Percentiles rank a stretch among this genome's conserved stretches.
These are phyloP conservation scores for Aspergillus hancockii DNA, from an alignment of 495 filamentous ascomycete species.

Conservation along the genomic window DNA sequence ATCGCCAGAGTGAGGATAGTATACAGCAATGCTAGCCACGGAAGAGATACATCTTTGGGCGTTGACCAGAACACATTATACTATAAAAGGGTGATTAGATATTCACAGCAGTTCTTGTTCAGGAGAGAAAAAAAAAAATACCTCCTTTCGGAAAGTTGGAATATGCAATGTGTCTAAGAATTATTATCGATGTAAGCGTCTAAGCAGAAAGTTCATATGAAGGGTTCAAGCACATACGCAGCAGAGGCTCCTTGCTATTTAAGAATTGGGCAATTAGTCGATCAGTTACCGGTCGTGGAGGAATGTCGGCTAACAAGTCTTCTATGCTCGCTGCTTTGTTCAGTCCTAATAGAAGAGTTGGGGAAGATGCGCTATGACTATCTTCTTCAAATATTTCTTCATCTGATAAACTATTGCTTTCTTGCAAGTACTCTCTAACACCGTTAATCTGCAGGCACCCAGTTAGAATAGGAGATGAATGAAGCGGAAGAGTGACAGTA, in stretches of 20 bases:
- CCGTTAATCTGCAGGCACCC: slow-evolving; percentile 33
- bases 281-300: slow-evolving; percentile 41
- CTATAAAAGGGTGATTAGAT: slow-evolving; percentile 8
- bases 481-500: slow-evolving; percentile 10
- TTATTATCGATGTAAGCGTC: neutral
- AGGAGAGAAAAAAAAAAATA: neutral
- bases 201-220: neutral
- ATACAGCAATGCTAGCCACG: slow-evolving; percentile 42
- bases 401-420: slow-evolving; percentile 27
- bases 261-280: slow-evolving; percentile 48
- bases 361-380: slow-evolving; percentile 25
- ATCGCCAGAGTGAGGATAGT: slow-evolving; percentile 34
- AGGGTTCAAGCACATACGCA: slow-evolving; percentile 26
- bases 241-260: slow-evolving; percentile 42
- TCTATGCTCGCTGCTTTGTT: slow-evolving; percentile 31
- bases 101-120: neutral
- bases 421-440: slow-evolving; percentile 21
- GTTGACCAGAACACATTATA: slow-evolving; percentile 41
- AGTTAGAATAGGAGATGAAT: slow-evolving; percentile 10
- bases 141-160: slow-evolving; percentile 20
- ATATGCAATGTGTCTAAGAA: slow-evolving; percentile 18
- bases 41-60: slow-evolving; percentile 32
- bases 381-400: slow-evolving; percentile 27
- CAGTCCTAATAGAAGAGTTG: slow-evolving; percentile 44
- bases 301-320: slow-evolving; percentile 44